A percentile compares a stretch with the other conserved stretches of the same genome.
Evolutionary conservation across 2,329 filamentous ascomycete species (phyloP).

Genomic region (Colletotrichum scovillei): DNA sequence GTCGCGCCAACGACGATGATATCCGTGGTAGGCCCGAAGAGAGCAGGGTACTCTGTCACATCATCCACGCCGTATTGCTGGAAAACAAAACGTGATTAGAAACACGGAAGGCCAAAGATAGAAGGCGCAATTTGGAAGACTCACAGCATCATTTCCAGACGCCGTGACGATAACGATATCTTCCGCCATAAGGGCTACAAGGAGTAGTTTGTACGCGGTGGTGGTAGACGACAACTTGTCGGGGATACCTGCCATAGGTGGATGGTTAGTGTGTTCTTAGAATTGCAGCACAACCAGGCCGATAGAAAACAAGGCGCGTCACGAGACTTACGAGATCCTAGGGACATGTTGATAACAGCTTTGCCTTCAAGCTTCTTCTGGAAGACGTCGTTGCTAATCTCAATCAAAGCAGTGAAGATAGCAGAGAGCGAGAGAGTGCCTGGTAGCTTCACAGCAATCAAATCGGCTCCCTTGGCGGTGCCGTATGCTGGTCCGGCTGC

Average conservation of each 20-base stretch:
- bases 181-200: constrained; percentile 11
- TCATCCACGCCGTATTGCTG: background rate
- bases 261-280: background rate
- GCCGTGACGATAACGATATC: constrained; percentile 17
- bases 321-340: background rate
- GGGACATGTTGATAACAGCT: background rate
- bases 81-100: too few species aligned
- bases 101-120: too few species aligned
- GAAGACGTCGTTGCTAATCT: constrained; percentile 4
- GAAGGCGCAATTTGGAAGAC: background rate
- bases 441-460: constrained; percentile 8
- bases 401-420: background rate
- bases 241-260: background rate
- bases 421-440: background rate
- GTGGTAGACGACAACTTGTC: background rate
- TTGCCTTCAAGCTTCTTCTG: constrained; percentile 4
- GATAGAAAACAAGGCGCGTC: fast-evolving
- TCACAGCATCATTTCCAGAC: constrained; percentile 15
- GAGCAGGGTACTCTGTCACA: constrained; percentile 6
- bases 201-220: background rate
- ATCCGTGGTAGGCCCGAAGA: constrained; percentile 6
- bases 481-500: constrained; percentile 4
- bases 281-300: background rate
- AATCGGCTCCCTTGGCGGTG: constrained; percentile 18
- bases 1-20: constrained; percentile 25